Conservation (phyloP, 345 rosid species). For the Laguncularia racemosa region DNA sequence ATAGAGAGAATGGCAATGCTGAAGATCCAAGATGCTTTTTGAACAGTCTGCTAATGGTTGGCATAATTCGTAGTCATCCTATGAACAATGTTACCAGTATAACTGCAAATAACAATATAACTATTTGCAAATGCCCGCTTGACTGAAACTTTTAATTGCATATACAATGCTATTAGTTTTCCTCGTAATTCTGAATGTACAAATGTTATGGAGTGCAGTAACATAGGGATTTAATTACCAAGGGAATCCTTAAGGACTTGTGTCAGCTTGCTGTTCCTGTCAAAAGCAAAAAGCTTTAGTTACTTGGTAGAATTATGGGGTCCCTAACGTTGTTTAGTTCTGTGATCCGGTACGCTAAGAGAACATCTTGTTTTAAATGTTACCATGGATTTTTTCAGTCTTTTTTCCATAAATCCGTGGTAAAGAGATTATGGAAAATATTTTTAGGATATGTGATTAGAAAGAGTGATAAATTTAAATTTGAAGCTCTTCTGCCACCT, state of each 20-base stretch:
- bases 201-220: background rate
- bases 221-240: slow-evolving; percentile 32
- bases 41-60: background rate
- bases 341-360: too few species aligned
- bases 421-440: too few species aligned
- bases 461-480: too few species aligned
- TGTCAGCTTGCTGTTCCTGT: slow-evolving; percentile 88
- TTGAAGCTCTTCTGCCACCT: slow-evolving; percentile 30
- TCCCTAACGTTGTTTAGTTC: too few species aligned
- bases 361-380: too few species aligned
- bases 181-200: background rate
- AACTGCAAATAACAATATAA: too few species aligned
- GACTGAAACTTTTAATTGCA: background rate
- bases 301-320: background rate
- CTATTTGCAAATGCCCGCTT: background rate
- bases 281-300: slow-evolving; percentile 10
- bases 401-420: too few species aligned
- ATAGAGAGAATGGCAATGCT: background rate
- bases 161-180: background rate
- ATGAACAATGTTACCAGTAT: too few species aligned
- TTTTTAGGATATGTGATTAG: too few species aligned
- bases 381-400: too few species aligned
- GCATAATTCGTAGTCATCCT: background rate
- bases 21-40: background rate
- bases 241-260: slow-evolving; percentile 78